phyloP scores from a whole-genome alignment of 352 stramenopile species.

The Pythium pyrilobum region DNA sequence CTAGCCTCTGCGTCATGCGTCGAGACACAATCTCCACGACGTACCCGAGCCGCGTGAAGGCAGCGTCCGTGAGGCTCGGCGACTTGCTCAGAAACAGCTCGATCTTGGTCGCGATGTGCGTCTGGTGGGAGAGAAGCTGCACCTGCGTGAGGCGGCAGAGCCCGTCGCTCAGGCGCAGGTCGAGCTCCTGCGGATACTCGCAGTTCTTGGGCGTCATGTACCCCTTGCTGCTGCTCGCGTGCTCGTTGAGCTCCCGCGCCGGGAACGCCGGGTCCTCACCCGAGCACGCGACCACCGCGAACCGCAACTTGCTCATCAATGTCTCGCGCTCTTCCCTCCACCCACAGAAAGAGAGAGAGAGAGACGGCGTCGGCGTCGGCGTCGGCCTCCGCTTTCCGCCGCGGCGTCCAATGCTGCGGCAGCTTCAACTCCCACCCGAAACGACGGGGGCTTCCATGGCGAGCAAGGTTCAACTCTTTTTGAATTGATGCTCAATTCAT shows the following conservation, averaged over 20 bases:
- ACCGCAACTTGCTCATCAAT: slow-evolving; percentile 86
- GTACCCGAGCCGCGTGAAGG: slow-evolving; percentile 77
- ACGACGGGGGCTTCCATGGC: background rate
- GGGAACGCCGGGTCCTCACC: slow-evolving; percentile 86
- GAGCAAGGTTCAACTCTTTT: too few relatives aligned
- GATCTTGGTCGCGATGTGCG: slow-evolving; percentile 90
- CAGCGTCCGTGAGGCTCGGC: slow-evolving; percentile 32
- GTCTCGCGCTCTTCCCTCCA: too few relatives aligned
- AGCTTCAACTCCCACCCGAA: slow-evolving; percentile 11
- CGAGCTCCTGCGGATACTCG: slow-evolving; percentile 92
- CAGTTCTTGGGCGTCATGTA: slow-evolving; percentile 88
- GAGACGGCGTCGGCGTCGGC: background rate
- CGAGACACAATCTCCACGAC: too few relatives aligned
- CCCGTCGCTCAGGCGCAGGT: slow-evolving; percentile 74
- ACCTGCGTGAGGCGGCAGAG: slow-evolving; percentile 72
- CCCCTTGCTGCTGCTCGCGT: slow-evolving; percentile 48
- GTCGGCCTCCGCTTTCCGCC: too few relatives aligned
- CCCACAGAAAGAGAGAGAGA: background rate
- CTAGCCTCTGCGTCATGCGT: too few relatives aligned
- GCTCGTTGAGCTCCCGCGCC: slow-evolving; percentile 79
- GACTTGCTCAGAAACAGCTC: slow-evolving; percentile 85
- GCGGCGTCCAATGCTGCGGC: too few relatives aligned
- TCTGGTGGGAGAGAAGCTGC: slow-evolving; percentile 91
- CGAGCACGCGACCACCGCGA: slow-evolving; percentile 78
- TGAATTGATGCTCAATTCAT: background rate